A percentile compares a stretch with the other conserved stretches of the same genome.
These are phyloP conservation scores for Hypholoma fasciculare DNA, from an alignment of 768 basidiomycete species.

Conservation along the genomic window DNA sequence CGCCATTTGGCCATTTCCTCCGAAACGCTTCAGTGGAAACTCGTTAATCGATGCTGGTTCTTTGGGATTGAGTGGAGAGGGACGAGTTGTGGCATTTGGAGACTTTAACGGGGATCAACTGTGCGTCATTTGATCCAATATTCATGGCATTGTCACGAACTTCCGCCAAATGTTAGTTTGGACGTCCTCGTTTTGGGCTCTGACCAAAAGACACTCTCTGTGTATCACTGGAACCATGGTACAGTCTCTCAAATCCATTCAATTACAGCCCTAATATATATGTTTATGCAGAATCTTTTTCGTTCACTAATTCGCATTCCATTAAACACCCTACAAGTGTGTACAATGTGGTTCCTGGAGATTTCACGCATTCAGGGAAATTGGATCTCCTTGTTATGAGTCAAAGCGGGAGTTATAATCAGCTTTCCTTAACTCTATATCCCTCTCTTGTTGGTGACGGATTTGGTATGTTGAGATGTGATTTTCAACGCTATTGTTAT, in stretches of 20 bases:
- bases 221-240: slow-evolving; percentile 87
- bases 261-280: neutral
- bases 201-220: slow-evolving; percentile 76
- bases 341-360: slow-evolving; percentile 87
- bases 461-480: slow-evolving; percentile 51
- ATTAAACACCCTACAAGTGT: slow-evolving; percentile 60
- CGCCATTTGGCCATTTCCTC: slow-evolving; percentile 79
- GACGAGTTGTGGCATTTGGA: slow-evolving; percentile 83
- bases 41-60: slow-evolving; percentile 78
- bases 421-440: slow-evolving; percentile 72
- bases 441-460: slow-evolving; percentile 59
- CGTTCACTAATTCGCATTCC: slow-evolving; percentile 48
- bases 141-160: neutral
- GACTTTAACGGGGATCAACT: slow-evolving; percentile 97
- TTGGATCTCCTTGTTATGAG: slow-evolving; percentile 92
- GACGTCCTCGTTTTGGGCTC: slow-evolving; percentile 76
- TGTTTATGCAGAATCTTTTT: slow-evolving; percentile 51
- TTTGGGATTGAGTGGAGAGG: slow-evolving; percentile 72
- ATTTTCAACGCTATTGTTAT: neutral
- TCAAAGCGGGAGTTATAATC: slow-evolving; percentile 43
- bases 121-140: slow-evolving; percentile 44
- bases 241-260: slow-evolving; percentile 12
- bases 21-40: slow-evolving; percentile 84
- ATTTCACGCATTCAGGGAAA: slow-evolving; percentile 90
- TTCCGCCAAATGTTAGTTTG: slow-evolving; percentile 44